Base-by-base conservation (phyloP, 106 monocot genomes). In the Narthecium ossifragum region DNA sequence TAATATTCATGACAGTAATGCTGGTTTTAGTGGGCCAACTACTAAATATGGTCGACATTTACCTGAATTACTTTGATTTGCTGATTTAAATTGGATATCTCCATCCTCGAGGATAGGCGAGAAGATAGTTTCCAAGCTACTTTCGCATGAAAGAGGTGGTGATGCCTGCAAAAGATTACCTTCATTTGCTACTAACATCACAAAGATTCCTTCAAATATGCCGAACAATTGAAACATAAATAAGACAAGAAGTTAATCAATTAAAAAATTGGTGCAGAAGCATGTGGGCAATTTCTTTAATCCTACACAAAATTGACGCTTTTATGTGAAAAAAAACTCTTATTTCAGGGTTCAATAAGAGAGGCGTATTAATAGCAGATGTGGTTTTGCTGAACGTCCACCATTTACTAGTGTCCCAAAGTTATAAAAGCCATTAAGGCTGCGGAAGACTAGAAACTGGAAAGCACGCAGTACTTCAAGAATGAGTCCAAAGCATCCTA, bases 41-140 rank as follows among this genome's bases (percentile, higher is more conserved):
- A n/a, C n/a, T n/a, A n/a, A n/a, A n/a, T n/a, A n/a, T n/a, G n/a
- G n/a, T n/a, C n/a, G n/a, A n/a, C n/a, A n/a, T n/a, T n/a, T 74
- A 83, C 84, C 79, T 84, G 43, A 26, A 58, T 68, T 40, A 30
- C 26, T 57, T 36, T 65, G 31, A 64, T 34, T 55, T 14, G 48
- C 38, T 28, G 51, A 11, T 39, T 66, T 73, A 22, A 73, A 59
- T 14, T 69, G 72, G 6, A 60, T 23, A 61, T 77, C 73, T 17
- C 23, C 47, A 51, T 70, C 28, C 14, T 70, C 67, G 26, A 70
- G 46, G 46, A 46, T 70, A 55, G 73, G 66, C 23, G 77, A 77
- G 57, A 80, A 80, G 14, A 80, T 70, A 25, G 67, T 71, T 57
- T 77, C 62, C 23, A 63, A 12, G 37, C 70, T 60, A 21, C 52